Evolutionary conservation across 139 green algal genomes (phyloP), one percentile per base, ranked within the genome.

Genomic region (Chlorella vulgaris): DNA sequence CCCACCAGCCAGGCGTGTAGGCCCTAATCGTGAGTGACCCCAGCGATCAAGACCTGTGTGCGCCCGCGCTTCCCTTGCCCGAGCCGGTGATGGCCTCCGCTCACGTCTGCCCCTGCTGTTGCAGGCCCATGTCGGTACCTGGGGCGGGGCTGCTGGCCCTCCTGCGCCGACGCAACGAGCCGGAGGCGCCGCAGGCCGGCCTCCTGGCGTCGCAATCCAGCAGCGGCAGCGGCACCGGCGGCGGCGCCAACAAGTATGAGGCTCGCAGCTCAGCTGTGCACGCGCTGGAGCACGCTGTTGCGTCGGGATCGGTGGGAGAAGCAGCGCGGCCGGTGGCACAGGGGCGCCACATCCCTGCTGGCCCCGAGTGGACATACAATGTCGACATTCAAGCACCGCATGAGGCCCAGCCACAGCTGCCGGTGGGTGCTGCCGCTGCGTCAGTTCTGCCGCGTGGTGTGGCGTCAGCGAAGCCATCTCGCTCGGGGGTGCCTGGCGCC

Each of bases 361-460:
- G 42, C 31, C 58, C 58, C 31, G 7, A 7, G 19, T 74, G 36
- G 29, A 55, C 47, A 0, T 85, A 74, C 31, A 66, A 76, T 29
- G 42, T 83, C 4, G 70, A 85, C 65, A 35, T 67, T 7, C 66
- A 76, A 7, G 50, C 35, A 26, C 74, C 65, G n/a, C 61, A 28
- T 33, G 84, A 89, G 50, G 39, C 65, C 3, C 86, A 87, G 67
- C 75, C 85, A 19, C 81, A 92, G 71, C 86, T 93, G 70, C 81
- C 88, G 76, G 89, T 91, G 33, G 10, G 71, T 43, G 24, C 1
- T n/a, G n/a, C 33, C 70, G 10, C 31, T 1, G 24, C 71, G 36
- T 53, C 19, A n/a, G 4, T 10, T 58, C 47, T 58, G n/a, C n/a
- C n/a, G n/a, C n/a, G n/a, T n/a, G n/a, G n/a, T n/a, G n/a, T n/a